Base-by-base conservation (phyloP, 495 filamentous ascomycete genomes). In the Darksidea phi region DNA sequence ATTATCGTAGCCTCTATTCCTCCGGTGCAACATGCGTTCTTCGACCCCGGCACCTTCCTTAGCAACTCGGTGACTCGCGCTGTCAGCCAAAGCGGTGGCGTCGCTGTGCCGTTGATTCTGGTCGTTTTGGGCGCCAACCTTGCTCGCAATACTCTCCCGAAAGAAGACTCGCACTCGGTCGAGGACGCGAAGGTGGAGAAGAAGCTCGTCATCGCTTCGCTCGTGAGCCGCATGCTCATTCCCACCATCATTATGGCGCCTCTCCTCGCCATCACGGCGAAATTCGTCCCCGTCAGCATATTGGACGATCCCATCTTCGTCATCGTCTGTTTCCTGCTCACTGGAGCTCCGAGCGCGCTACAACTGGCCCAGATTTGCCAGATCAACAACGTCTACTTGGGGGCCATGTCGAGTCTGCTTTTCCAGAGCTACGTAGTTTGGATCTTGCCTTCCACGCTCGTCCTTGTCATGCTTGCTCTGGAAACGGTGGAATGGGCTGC, bases 351-450 rank as follows among this genome's bases (percentile, higher is more conserved):
- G 13, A 96, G 90, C 61, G 94, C 94, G 28, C 79, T 98, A 64
- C 94, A 98, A 72, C 77, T 98, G 66, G 91, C 95, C 6, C 94
- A 98, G 76, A 98, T 98, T 59, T 98, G 94, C 76, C 95, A 97
- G 78, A 90, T 97, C 74, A 98, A 98, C 72, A 88, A 86, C 57
- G 95, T 97, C 12, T 98, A 89, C 72, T 90, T 97, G 75, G 83
- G 85, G 24, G 89, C 91, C 34, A 97, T 98, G 91, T 88, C 89
- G 24, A 91, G 85, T 71, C 78, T 98, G 46, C 75, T 97, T 18
- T 95, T 97, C 81, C 92, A 96, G 80, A 96, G 93, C 76, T 98
- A 98, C 67, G 94, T 98, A 20, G 85, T 95, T 60, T 96, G 90
- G 88, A 97, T 98, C 60, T 83, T 98, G 20, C 94, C 94, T 5